A percentile compares a stretch with the other conserved stretches of the same genome.
These are phyloP conservation scores for Aspergillus bridgeri DNA, from an alignment of 495 filamentous ascomycete genomes.

Conservation along the genomic window DNA sequence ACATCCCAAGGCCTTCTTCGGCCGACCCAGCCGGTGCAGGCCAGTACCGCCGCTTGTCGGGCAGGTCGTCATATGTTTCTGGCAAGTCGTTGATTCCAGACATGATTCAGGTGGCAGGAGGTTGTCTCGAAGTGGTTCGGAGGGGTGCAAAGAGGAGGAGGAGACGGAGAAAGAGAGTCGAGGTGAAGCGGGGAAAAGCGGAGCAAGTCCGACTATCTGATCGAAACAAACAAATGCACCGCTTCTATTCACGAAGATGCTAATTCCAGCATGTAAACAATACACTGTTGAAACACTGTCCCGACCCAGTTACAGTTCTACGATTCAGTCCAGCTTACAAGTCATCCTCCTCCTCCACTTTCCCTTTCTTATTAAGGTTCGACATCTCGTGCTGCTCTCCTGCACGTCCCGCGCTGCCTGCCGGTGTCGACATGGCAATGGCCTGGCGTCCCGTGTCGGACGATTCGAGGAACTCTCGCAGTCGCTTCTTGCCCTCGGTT, in stretches of 20 bases:
- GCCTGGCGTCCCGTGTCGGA: conserved; percentile 77
- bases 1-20: conserved; percentile 53
- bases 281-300: conserved; percentile 18
- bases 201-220: conserved; percentile 17
- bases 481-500: conserved; percentile 82
- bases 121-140: background rate
- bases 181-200: conserved; percentile 8
- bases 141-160: background rate
- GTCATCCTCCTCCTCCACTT: conserved; percentile 33
- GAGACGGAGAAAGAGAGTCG: background rate
- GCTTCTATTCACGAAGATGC: background rate
- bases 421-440: conserved; percentile 61
- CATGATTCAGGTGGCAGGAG: conserved; percentile 24
- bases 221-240: background rate
- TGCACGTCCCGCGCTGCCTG: conserved; percentile 15
- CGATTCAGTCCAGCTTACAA: conserved; percentile 23
- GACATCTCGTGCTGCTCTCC: conserved; percentile 48
- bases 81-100: conserved; percentile 25
- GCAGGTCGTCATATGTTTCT: conserved; percentile 46
- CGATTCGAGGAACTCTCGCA: conserved; percentile 81
- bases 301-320: conserved; percentile 17
- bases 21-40: conserved; percentile 39
- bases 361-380: conserved; percentile 33
- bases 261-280: conserved; percentile 2
- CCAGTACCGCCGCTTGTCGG: conserved; percentile 49